Conservation (phyloP, 192 early-diverging fungal genomes). For the Diversispora epigaea region DNA sequence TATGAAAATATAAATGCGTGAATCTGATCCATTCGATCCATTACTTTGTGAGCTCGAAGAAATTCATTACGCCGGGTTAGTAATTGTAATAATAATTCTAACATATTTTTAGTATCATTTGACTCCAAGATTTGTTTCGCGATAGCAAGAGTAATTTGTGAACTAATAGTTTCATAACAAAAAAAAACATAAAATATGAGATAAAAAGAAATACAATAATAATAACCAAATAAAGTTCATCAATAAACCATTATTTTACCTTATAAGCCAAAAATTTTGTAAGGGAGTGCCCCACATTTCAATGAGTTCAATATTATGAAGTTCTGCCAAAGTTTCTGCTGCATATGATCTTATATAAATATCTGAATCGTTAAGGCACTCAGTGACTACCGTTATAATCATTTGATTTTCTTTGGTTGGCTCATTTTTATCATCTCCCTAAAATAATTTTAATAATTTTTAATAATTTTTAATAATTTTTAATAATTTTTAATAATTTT, state of each 20-base stretch:
- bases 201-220: background rate
- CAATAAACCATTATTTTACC: slow-evolving; percentile 8
- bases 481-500: no score
- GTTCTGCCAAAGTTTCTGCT: slow-evolving; percentile 66
- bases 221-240: background rate
- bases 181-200: background rate
- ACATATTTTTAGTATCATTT: slow-evolving; percentile 61
- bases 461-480: no score
- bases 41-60: slow-evolving; percentile 50
- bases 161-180: slow-evolving; percentile 32
- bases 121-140: slow-evolving; percentile 77
- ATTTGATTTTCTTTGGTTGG: slow-evolving; percentile 46
- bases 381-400: slow-evolving; percentile 70
- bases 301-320: slow-evolving; percentile 72
- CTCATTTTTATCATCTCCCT: slow-evolving; percentile 1
- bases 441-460: no score
- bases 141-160: slow-evolving; percentile 62
- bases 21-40: no score
- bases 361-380: slow-evolving; percentile 73
- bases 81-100: slow-evolving; percentile 66
- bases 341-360: slow-evolving; percentile 69
- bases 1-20: no score
- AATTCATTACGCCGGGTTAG: slow-evolving; percentile 66
- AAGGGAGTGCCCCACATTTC: slow-evolving; percentile 80
- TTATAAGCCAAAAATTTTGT: slow-evolving; percentile 78